Evolutionary conservation across 345 rosid species (phyloP).

Genomic region (Euphorbia tirucalli): DNA sequence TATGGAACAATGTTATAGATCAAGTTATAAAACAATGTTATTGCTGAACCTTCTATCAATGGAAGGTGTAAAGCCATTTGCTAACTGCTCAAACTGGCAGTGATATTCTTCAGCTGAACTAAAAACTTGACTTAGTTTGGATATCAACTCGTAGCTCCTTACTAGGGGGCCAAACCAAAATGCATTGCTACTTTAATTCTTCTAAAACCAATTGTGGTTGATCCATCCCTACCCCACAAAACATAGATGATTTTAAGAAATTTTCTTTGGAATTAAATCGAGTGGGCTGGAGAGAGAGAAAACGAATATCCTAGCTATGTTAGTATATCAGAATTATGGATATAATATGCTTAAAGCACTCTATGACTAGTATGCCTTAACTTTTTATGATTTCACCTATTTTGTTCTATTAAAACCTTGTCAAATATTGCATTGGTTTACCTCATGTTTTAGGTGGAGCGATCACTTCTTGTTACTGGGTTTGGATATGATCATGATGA

Average conservation of each 20-base stretch:
- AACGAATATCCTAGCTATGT: neutral
- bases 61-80: no score
- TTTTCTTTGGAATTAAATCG: neutral
- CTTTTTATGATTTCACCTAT: constrained; percentile 6
- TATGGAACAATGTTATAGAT: no score
- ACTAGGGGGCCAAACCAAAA: no score
- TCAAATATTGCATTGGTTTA: neutral
- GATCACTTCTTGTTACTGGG: constrained; percentile 91
- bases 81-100: neutral
- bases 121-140: neutral
- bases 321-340: neutral
- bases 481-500: constrained; percentile 98
- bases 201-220: no score
- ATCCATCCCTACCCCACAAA: neutral
- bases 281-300: no score
- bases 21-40: no score
- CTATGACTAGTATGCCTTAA: neutral
- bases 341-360: neutral
- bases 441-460: constrained; percentile 58
- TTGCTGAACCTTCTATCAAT: no score
- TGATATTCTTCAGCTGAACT: no score
- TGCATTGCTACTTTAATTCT: no score
- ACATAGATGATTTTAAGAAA: no score
- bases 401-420: no score
- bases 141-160: no score